Conservation (phyloP, 345 rosid species). For the Euclidium syriacum region DNA sequence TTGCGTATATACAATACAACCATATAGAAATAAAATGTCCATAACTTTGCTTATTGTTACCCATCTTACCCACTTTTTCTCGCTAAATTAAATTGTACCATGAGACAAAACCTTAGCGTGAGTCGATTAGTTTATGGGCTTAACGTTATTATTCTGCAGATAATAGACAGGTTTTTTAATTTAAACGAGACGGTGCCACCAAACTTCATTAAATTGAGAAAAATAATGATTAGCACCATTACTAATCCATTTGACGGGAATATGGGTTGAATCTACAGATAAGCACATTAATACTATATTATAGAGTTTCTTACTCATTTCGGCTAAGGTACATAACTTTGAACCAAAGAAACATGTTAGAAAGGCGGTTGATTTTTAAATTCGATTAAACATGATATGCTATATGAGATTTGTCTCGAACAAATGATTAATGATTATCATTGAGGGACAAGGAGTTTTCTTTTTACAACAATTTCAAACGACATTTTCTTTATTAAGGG, state of each 20-base stretch:
- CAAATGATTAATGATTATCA: neutral
- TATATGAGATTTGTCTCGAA: neutral
- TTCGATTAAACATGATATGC: neutral
- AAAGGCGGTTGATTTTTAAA: slow-evolving; percentile 10
- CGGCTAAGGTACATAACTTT: slow-evolving; percentile 13
- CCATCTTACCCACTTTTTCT: slow-evolving; percentile 12
- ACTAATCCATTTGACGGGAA: neutral
- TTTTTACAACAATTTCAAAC: too few relatives aligned
- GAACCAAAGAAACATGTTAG: slow-evolving; percentile 15
- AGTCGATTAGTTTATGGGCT: slow-evolving; percentile 6
- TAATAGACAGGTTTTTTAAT: slow-evolving; percentile 7
- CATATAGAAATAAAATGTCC: neutral
- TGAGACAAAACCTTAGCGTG: slow-evolving; percentile 8
- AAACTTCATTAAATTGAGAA: slow-evolving; percentile 5
- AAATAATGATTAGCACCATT: slow-evolving; percentile 22
- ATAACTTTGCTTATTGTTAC: slow-evolving; percentile 13
- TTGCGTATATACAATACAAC: slow-evolving; percentile 9
- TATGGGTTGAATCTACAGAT: slow-evolving; percentile 24
- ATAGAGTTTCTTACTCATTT: slow-evolving; percentile 8
- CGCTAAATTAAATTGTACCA: neutral
- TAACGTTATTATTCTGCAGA: slow-evolving; percentile 1
- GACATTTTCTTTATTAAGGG: too few relatives aligned
- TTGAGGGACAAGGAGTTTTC: too few relatives aligned
- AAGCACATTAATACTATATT: slow-evolving; percentile 15
- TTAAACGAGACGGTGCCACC: slow-evolving; percentile 2